Conservation (phyloP, 2,329 filamentous ascomycete species). For the Colletotrichum caudatum region DNA sequence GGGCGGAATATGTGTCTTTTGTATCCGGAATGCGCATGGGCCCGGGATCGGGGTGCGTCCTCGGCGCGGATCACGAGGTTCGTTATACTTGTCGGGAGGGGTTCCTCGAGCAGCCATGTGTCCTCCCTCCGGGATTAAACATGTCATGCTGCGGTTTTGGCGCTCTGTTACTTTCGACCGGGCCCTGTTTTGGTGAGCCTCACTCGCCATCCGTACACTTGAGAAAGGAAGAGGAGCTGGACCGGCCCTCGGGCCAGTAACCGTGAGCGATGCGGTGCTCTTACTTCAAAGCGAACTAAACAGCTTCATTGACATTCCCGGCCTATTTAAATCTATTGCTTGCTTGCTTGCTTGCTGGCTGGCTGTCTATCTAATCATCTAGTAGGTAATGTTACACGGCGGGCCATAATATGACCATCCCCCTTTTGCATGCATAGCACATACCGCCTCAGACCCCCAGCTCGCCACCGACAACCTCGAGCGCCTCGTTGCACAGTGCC, state of each 20-base stretch:
- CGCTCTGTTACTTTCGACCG: too few relatives aligned
- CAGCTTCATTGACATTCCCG: not conserved
- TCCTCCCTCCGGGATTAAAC: too few relatives aligned
- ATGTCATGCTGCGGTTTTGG: too few relatives aligned
- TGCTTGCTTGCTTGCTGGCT: not conserved
- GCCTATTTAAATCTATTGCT: not conserved
- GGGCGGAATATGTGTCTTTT: too few relatives aligned
- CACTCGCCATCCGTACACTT: too few relatives aligned
- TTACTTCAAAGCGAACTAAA: not conserved
- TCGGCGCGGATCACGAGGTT: too few relatives aligned
- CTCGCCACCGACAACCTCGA: conserved; percentile 73
- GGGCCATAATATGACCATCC: not conserved
- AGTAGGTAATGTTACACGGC: conserved; percentile 23
- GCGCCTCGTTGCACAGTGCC: conserved; percentile 67
- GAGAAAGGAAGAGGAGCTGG: too few relatives aligned
- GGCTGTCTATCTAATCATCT: not conserved
- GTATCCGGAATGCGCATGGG: too few relatives aligned
- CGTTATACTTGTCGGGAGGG: too few relatives aligned
- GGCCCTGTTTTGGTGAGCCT: too few relatives aligned
- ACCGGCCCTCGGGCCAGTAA: not conserved
- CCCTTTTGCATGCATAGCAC: not conserved
- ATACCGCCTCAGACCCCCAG: conserved; percentile 53
- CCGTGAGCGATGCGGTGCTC: not conserved
- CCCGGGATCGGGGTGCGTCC: too few relatives aligned
- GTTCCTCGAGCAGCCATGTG: too few relatives aligned